These are phyloP conservation scores for Heterotrichella gracilis DNA, from an alignment of 352 stramenopile genomes.

Conservation along the genomic window DNA sequence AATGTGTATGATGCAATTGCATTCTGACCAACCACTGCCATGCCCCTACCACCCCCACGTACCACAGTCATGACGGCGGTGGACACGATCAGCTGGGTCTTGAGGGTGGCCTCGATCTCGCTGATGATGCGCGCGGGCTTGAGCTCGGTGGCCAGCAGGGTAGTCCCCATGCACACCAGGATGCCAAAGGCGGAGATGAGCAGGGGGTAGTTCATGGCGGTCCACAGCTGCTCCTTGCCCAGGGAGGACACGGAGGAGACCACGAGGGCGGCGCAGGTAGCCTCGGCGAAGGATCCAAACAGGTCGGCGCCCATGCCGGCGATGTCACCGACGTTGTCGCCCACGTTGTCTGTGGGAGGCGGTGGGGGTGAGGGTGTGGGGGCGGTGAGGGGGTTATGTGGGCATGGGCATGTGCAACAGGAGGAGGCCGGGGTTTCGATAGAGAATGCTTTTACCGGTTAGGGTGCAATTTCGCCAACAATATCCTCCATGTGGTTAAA, in stretches of 20 bases:
- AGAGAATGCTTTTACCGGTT: too few species aligned
- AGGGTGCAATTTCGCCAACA: too few species aligned
- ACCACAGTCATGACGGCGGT: constrained; percentile 84
- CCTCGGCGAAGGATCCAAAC: constrained; percentile 87
- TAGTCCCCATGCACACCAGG: constrained; percentile 68
- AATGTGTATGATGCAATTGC: too few species aligned
- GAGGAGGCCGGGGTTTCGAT: too few species aligned
- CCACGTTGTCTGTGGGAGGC: constrained; percentile 99
- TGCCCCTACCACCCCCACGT: too few species aligned
- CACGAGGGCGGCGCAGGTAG: constrained; percentile 82
- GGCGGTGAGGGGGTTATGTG: too few species aligned
- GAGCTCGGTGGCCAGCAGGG: constrained; percentile 85
- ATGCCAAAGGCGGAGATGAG: constrained; percentile 75
- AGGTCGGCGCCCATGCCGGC: constrained; percentile 96
- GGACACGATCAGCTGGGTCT: constrained; percentile 84
- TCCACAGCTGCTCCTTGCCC: constrained; percentile 52
- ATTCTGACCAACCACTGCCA: too few species aligned
- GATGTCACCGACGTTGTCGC: constrained; percentile 96
- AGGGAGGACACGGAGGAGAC: constrained; percentile 59
- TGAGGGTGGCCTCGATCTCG: constrained; percentile 69
- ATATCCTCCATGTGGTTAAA: too few species aligned
- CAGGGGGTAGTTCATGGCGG: constrained; percentile 73
- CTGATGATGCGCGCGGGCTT: constrained; percentile 40
- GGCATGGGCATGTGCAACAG: too few species aligned
- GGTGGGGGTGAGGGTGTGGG: too few species aligned